A percentile compares a stretch with the other conserved stretches of the same genome.
Evolutionary conservation across 208 protist species (phyloP).

Genomic region (Porcisia hertigi): DNA sequence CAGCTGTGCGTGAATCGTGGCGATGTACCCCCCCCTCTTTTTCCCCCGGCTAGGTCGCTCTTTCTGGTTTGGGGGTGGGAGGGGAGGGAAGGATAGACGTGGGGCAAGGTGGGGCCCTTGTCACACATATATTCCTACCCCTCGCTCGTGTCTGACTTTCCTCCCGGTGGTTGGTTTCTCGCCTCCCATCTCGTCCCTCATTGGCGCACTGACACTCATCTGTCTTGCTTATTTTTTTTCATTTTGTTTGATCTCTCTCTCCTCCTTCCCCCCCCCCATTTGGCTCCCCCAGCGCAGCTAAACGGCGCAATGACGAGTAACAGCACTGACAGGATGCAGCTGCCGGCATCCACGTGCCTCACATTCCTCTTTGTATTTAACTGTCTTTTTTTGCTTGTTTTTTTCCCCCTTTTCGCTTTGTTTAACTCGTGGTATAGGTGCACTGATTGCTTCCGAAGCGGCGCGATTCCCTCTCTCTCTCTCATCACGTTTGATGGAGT

Average conservation of each 20-base stretch:
- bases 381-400: too few relatives aligned
- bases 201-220: neutral
- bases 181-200: slow-evolving; percentile 14
- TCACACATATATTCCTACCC: too few relatives aligned
- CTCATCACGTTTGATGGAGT: too few relatives aligned
- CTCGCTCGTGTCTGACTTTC: neutral
- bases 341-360: too few relatives aligned
- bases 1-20: neutral
- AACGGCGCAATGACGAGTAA: too few relatives aligned
- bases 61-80: neutral
- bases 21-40: neutral
- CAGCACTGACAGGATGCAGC: too few relatives aligned
- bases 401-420: too few relatives aligned
- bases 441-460: neutral
- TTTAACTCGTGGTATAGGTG: too few relatives aligned
- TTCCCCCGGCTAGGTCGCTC: neutral
- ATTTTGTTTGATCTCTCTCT: neutral
- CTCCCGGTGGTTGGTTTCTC: neutral
- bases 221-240: neutral
- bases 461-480: neutral
- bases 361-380: too few relatives aligned
- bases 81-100: neutral
- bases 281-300: too few relatives aligned
- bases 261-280: too few relatives aligned
- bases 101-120: neutral